Evolutionary conservation across 2,329 filamentous ascomycete species (phyloP).

Genomic region (Xylariaceae sp.): DNA sequence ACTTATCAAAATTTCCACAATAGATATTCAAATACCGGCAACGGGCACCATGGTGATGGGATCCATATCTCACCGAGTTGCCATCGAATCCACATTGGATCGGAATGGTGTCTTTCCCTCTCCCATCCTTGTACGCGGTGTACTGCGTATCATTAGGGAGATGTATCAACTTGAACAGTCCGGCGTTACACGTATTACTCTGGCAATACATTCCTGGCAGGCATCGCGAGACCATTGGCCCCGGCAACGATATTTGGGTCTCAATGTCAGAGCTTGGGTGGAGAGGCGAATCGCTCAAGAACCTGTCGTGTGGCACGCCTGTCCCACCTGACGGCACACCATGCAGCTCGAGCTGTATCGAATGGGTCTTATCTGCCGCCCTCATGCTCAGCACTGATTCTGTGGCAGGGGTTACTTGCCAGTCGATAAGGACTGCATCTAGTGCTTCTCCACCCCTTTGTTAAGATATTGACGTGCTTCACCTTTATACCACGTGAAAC

Average conservation of each 20-base stretch:
- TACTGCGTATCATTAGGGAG: too few relatives aligned
- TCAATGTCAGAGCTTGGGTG: slow-evolving; percentile 9
- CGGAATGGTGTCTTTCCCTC: too few relatives aligned
- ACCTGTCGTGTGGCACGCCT: slow-evolving; percentile 7
- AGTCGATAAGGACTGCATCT: slow-evolving; percentile 32
- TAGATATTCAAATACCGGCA: too few relatives aligned
- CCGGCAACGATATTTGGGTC: slow-evolving; percentile 3
- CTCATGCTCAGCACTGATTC: slow-evolving; percentile 11
- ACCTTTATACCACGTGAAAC: too few relatives aligned
- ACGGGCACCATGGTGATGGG: too few relatives aligned
- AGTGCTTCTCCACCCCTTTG: not conserved
- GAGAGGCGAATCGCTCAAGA: slow-evolving; percentile 8
- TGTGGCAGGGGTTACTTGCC: slow-evolving; percentile 24
- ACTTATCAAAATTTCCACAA: too few relatives aligned
- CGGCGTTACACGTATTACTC: not conserved
- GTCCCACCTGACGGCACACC: slow-evolving; percentile 14
- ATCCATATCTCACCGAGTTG: too few relatives aligned
- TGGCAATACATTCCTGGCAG: not conserved
- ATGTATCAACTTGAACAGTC: too few relatives aligned
- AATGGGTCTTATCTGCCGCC: slow-evolving; percentile 27
- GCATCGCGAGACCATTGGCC: slow-evolving; percentile 7
- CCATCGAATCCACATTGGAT: too few relatives aligned
- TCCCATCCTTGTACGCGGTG: too few relatives aligned
- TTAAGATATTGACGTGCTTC: not conserved
- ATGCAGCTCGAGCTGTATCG: slow-evolving; percentile 21